phyloP scores from a whole-genome alignment of 495 filamentous ascomycete genomes.

The Amniculicola lignicola region DNA sequence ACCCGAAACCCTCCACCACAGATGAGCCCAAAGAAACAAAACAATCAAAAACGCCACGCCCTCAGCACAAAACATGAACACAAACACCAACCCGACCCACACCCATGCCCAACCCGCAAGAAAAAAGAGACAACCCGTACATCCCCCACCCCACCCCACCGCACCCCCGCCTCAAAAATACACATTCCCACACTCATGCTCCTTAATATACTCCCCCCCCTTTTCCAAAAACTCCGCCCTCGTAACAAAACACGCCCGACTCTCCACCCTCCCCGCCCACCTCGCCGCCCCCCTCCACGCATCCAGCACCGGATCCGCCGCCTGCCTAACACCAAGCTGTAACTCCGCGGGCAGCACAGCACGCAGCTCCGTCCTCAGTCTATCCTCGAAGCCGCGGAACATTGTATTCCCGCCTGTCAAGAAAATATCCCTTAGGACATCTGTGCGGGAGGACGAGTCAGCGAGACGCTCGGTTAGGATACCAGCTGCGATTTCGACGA shows the following conservation, averaged over 20 bases:
- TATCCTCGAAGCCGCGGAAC: slow-evolving; percentile 82
- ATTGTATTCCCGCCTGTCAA: slow-evolving; percentile 89
- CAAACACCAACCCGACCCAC: too few species aligned
- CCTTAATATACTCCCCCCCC: slow-evolving; percentile 42
- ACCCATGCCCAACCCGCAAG: too few species aligned
- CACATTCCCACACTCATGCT: slow-evolving; percentile 35
- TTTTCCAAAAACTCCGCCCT: slow-evolving; percentile 42
- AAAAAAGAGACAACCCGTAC: too few species aligned
- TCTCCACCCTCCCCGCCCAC: slow-evolving; percentile 55
- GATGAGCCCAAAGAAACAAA: too few species aligned
- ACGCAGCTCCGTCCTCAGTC: slow-evolving; percentile 67
- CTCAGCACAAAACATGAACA: too few species aligned
- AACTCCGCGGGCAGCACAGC: slow-evolving; percentile 68
- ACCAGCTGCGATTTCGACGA: slow-evolving; percentile 83
- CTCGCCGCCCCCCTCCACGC: slow-evolving; percentile 69
- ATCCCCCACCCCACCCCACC: too few species aligned
- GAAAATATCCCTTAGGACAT: slow-evolving; percentile 81
- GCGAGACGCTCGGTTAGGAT: slow-evolving; percentile 77
- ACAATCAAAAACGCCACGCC: too few species aligned
- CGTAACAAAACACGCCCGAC: slow-evolving; percentile 34
- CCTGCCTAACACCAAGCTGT: slow-evolving; percentile 62
- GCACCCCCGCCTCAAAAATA: neutral
- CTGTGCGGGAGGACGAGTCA: slow-evolving; percentile 53
- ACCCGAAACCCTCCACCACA: too few species aligned
- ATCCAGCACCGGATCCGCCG: slow-evolving; percentile 72